Percentiles rank a stretch among this genome's conserved stretches.
Evolutionary conservation across 768 basidiomycete species (phyloP).

Genomic region (Tylopilus rubrobrunneus): DNA sequence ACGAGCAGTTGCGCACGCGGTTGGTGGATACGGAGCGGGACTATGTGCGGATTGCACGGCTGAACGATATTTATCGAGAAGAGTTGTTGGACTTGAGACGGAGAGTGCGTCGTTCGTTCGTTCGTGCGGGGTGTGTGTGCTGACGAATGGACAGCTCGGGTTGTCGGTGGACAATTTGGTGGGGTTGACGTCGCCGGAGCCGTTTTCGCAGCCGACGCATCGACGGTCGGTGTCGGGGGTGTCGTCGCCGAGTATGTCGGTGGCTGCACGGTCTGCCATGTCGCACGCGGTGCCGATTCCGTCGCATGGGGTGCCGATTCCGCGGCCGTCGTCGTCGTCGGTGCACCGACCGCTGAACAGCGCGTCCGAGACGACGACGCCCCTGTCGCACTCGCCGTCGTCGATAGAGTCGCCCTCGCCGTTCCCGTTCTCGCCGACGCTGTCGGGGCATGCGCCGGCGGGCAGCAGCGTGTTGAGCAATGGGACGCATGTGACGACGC

Average conservation of each 20-base stretch:
- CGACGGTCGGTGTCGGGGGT: slow-evolving; percentile 43
- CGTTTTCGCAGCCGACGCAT: slow-evolving; percentile 70
- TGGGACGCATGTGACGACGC: slow-evolving; percentile 68
- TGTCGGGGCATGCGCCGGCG: slow-evolving; percentile 45
- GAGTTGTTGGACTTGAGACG: slow-evolving; percentile 76
- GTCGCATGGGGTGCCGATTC: slow-evolving; percentile 65
- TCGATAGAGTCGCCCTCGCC: slow-evolving; percentile 66
- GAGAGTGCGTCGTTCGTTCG: slow-evolving; percentile 51
- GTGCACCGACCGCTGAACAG: slow-evolving; percentile 51
- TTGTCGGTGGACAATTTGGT: slow-evolving; percentile 67
- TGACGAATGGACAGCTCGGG: slow-evolving; percentile 14
- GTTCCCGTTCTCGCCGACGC: slow-evolving; percentile 61
- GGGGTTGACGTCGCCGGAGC: slow-evolving; percentile 61
- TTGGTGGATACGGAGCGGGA: slow-evolving; percentile 75
- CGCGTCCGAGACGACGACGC: slow-evolving; percentile 53
- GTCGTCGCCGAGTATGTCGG: slow-evolving; percentile 29
- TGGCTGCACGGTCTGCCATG: slow-evolving; percentile 24
- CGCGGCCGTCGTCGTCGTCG: slow-evolving; percentile 57
- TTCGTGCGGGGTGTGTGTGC: too few species aligned
- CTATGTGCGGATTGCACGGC: slow-evolving; percentile 64
- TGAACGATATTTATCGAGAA: slow-evolving; percentile 83
- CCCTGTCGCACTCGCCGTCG: slow-evolving; percentile 62
- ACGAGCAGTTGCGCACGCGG: slow-evolving; percentile 64
- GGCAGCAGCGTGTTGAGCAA: slow-evolving; percentile 19
- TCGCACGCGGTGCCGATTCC: slow-evolving; percentile 71